A percentile compares a stretch with the other conserved stretches of the same genome.
These are phyloP conservation scores for Adansonia gregorii DNA, from an alignment of 441 rosid species.

Conservation along the genomic window DNA sequence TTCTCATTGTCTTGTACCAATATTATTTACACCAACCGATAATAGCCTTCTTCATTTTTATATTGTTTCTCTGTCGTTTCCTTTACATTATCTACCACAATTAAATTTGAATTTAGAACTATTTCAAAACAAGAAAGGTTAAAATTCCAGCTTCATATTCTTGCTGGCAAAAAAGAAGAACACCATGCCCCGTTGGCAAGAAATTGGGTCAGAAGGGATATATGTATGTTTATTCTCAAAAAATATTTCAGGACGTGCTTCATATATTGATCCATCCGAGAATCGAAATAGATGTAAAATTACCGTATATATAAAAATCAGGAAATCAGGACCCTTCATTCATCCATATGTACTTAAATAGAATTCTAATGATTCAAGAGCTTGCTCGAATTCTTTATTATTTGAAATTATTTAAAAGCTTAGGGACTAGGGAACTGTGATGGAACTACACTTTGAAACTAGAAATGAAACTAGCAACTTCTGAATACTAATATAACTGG, in stretches of 20 bases:
- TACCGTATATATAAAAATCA: neutral
- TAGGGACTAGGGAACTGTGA: neutral
- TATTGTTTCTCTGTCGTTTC: neutral
- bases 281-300: neutral
- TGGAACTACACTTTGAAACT: neutral
- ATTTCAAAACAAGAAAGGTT: neutral
- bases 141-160: constrained; percentile 13
- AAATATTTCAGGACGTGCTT: neutral
- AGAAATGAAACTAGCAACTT: neutral
- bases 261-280: neutral
- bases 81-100: neutral
- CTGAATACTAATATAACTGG: too few relatives aligned
- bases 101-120: neutral
- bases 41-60: neutral
- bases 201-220: neutral
- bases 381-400: neutral
- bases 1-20: constrained; percentile 3
- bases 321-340: neutral
- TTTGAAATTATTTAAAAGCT: neutral
- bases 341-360: neutral
- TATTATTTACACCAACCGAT: constrained; percentile 9
- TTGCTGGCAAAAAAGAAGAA: neutral
- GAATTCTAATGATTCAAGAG: neutral
- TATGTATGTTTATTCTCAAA: neutral
- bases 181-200: neutral